A percentile compares a stretch with the other conserved stretches of the same genome.
phyloP scores from a whole-genome alignment of 2,329 filamentous ascomycete genomes.

The Mollisia scopiformis region DNA sequence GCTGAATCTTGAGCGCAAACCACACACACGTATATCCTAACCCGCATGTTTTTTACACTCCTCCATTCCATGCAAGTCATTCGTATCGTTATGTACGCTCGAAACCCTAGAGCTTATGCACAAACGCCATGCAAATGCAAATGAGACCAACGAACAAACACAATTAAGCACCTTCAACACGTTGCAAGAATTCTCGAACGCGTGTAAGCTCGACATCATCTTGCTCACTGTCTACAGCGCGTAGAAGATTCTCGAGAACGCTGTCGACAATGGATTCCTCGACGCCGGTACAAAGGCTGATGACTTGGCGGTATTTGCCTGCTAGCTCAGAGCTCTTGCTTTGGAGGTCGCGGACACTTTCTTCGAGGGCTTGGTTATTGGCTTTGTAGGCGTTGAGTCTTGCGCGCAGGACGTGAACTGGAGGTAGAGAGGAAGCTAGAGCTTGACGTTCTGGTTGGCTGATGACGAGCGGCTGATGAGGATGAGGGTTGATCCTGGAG shows the following conservation, averaged over 20 bases:
- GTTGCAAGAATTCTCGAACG: conserved; percentile 77
- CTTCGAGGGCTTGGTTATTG: conserved; percentile 68
- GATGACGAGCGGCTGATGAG: conserved; percentile 46
- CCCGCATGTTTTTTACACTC: neutral
- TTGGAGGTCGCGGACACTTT: conserved; percentile 71
- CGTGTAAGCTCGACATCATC: conserved; percentile 75
- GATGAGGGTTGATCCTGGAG: conserved; percentile 28
- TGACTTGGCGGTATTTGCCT: conserved; percentile 84
- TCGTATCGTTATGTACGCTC: neutral
- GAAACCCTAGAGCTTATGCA: neutral
- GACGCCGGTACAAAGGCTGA: conserved; percentile 83
- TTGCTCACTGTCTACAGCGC: conserved; percentile 87
- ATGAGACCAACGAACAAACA: neutral
- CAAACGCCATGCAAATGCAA: neutral
- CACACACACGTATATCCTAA: neutral
- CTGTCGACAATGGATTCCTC: conserved; percentile 74
- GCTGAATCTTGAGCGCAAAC: neutral
- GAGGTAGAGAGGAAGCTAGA: conserved; percentile 50
- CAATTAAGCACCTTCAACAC: conserved; percentile 54
- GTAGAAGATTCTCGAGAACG: conserved; percentile 76
- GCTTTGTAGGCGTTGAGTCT: conserved; percentile 70
- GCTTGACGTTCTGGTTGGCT: conserved; percentile 45
- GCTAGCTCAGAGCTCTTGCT: conserved; percentile 83
- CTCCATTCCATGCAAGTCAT: neutral
- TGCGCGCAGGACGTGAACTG: conserved; percentile 63